Evolutionary conservation across 352 stramenopile species (phyloP), one percentile per base, ranked within the genome.

Genomic region (Phytophthora meadii): DNA sequence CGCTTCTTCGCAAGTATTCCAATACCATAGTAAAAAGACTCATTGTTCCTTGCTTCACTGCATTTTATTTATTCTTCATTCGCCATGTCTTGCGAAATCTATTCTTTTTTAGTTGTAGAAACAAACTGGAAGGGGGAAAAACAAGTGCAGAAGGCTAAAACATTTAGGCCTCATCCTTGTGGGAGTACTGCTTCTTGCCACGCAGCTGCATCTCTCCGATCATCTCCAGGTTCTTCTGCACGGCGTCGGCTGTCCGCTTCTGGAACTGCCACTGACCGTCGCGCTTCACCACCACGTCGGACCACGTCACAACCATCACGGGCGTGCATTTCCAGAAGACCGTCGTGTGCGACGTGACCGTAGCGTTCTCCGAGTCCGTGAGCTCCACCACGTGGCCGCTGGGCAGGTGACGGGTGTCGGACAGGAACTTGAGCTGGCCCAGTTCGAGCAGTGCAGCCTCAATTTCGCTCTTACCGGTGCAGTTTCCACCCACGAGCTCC

Each of bases 151-250:
- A 53, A 22, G 22, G 22, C 22, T 22, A 22, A 22, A 22, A 22
- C 22, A 22, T 30, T 71, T 70, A 82, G 15, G 71, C 65, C 48
- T 81, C 75, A 53, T 89, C 81, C 67, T 88, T 82, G 70, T 81
- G 78, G 42, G 83, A 68, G 69, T 95, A 95, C 68, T 92, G 84
- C 82, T 95, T 95, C 83, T 95, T 95, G 69, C 87, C 87, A 41
- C 84, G 84, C 45, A 95, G 71, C 62, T 95, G 87, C 87, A 95
- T 95, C 70, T 95, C 87, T 25, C 81, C 87, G 59, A 95, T 92
- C 79, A 93, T 92, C 71, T 95, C 87, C 64, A 95, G 76, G 72
- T 95, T 93, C 75, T 95, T 95, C 73, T 95, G 87, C 71, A 95
- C 82, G 40, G 84, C 76, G 36, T 95, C 80, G 51, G 83, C 86